phyloP scores from a whole-genome alignment of 176 grass and related monocot genomes.

The Alopecurus myosuroides region DNA sequence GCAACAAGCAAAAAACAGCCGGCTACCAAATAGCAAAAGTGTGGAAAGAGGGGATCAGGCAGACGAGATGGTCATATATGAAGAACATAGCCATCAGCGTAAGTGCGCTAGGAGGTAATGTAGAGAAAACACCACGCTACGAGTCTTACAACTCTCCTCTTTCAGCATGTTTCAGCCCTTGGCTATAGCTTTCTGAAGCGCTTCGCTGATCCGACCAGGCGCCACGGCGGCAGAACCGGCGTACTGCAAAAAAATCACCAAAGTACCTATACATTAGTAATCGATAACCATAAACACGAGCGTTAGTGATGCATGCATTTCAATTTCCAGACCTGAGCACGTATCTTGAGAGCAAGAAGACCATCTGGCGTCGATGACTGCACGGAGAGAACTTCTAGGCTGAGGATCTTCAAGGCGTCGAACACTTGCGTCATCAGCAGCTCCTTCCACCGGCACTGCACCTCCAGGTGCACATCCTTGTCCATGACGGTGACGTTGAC shows the following conservation, averaged over 20 bases:
- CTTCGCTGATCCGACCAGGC: constrained; percentile 55
- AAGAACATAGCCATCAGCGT: too few species aligned
- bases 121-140: too few species aligned
- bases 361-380: constrained; percentile 51
- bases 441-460: constrained; percentile 78
- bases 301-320: neutral
- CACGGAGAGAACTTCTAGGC: constrained; percentile 65
- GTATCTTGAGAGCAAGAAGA: constrained; percentile 50
- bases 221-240: constrained; percentile 17
- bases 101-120: too few species aligned
- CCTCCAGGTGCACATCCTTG: constrained; percentile 49
- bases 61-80: too few species aligned
- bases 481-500: constrained; percentile 55
- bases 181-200: constrained; percentile 43
- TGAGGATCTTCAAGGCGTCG: constrained; percentile 55
- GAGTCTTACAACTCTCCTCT: too few species aligned
- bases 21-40: too few species aligned
- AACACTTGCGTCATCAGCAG: constrained; percentile 59
- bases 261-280: too few species aligned
- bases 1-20: too few species aligned
- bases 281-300: neutral
- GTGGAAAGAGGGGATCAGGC: too few species aligned
- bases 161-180: constrained; percentile 4
- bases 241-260: constrained; percentile 35
- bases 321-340: constrained; percentile 50